Evolutionary conservation across 1,284 basidiomycete genomes (phyloP).

Genomic region (Malassezia sp.): DNA sequence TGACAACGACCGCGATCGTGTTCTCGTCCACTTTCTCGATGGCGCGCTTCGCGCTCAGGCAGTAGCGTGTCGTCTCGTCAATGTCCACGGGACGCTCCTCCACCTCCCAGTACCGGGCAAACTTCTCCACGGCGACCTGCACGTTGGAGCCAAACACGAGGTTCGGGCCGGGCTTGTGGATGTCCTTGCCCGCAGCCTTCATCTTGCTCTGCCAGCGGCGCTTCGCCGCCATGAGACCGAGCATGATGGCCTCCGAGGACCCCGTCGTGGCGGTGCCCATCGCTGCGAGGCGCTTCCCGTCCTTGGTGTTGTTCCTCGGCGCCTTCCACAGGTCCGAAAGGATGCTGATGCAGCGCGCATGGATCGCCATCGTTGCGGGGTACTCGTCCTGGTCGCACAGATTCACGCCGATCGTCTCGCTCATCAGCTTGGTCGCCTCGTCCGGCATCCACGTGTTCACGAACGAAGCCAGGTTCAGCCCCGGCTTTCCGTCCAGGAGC

Average conservation of each 20-base stretch:
- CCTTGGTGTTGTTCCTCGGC: conserved; percentile 20
- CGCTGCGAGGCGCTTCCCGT: conserved; percentile 29
- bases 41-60: conserved; percentile 69
- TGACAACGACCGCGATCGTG: conserved; percentile 52
- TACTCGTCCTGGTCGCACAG: conserved; percentile 80
- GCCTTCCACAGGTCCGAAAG: conserved; percentile 89
- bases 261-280: conserved; percentile 74
- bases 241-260: conserved; percentile 75
- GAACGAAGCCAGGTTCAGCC: conserved; percentile 64
- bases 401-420: conserved; percentile 60
- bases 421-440: conserved; percentile 44
- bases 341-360: conserved; percentile 57
- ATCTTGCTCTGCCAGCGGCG: conserved; percentile 79
- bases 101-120: conserved; percentile 82
- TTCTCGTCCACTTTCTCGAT: conserved; percentile 86
- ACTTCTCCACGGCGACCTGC: conserved; percentile 51
- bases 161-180: conserved; percentile 53
- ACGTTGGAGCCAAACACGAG: conserved; percentile 71
- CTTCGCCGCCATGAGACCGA: conserved; percentile 89
- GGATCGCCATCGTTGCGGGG: conserved; percentile 50
- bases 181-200: conserved; percentile 59
- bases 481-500: conserved; percentile 62
- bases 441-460: conserved; percentile 55
- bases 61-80: conserved; percentile 51
- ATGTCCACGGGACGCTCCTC: conserved; percentile 50